A percentile compares a stretch with the other conserved stretches of the same genome.
Evolutionary conservation across 106 monocot genomes (phyloP).

Genomic region (Gastrodia elata): DNA sequence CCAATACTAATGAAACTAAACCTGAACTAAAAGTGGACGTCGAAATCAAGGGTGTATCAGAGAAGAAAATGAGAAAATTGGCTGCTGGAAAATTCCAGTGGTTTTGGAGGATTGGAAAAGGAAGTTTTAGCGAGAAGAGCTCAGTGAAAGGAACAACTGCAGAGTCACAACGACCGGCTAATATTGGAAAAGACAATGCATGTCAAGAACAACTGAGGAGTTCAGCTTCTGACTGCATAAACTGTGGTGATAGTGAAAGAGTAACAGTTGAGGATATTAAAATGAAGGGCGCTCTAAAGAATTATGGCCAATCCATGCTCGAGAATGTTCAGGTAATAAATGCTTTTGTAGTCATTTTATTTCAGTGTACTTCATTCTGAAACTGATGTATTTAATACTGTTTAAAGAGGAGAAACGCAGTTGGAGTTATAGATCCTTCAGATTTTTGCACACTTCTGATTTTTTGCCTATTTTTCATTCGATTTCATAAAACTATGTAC

Average conservation of each 20-base stretch:
- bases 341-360: background rate
- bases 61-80: conserved; percentile 15
- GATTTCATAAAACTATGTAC: no score
- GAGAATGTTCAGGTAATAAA: conserved; percentile 62
- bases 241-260: conserved; percentile 15
- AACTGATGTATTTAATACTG: no score
- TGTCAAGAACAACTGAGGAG: conserved; percentile 2
- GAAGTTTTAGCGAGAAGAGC: conserved; percentile 20
- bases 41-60: conserved; percentile 6
- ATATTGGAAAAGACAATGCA: conserved; percentile 14
- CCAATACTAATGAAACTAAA: background rate
- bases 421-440: background rate
- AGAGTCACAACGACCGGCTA: background rate
- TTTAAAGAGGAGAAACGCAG: no score
- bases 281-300: conserved; percentile 30
- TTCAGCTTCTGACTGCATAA: conserved; percentile 6
- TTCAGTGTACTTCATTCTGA: no score
- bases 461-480: background rate
- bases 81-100: conserved; percentile 29
- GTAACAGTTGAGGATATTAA: conserved; percentile 26
- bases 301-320: conserved; percentile 44
- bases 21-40: conserved; percentile 3
- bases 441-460: background rate
- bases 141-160: conserved; percentile 10
- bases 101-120: conserved; percentile 41